Evolutionary conservation across 345 rosid genomes (phyloP).

Genomic region (Corymbia maculata): DNA sequence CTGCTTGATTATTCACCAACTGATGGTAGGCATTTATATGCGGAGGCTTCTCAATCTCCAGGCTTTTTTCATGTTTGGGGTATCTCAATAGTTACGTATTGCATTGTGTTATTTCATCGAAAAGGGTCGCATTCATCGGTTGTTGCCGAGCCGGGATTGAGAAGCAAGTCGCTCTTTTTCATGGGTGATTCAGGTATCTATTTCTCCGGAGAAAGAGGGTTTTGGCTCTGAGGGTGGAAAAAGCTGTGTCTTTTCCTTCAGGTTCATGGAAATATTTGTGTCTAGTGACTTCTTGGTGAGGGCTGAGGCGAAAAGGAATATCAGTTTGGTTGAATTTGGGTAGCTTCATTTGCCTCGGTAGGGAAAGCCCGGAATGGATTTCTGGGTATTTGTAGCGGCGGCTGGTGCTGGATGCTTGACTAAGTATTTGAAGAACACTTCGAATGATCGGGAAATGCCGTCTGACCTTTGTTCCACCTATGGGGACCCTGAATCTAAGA

Average conservation of each 20-base stretch:
- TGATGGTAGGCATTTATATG: neutral
- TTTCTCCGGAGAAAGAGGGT: neutral
- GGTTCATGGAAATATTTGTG: neutral
- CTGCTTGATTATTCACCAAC: neutral
- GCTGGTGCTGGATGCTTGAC: conserved; percentile 75
- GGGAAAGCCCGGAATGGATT: conserved; percentile 37
- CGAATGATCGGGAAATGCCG: conserved; percentile 17
- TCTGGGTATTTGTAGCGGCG: conserved; percentile 63
- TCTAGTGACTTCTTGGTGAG: conserved; percentile 5
- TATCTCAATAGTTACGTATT: neutral
- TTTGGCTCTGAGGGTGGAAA: neutral
- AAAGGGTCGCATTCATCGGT: neutral
- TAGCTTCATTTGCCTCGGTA: neutral
- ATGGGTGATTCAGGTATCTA: neutral
- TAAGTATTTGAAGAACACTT: conserved; percentile 37
- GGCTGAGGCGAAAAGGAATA: neutral
- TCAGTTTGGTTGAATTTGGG: conserved; percentile 12
- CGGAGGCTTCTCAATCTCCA: neutral
- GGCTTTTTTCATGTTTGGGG: neutral
- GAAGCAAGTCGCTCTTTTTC: neutral
- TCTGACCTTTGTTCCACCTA: neutral
- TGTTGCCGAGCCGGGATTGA: neutral
- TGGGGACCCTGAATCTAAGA: conserved; percentile 19
- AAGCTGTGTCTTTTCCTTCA: neutral
- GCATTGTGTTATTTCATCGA: neutral